Conservation (phyloP, 2,329 filamentous ascomycete genomes). For the Hymenoscyphus fructigenus region DNA sequence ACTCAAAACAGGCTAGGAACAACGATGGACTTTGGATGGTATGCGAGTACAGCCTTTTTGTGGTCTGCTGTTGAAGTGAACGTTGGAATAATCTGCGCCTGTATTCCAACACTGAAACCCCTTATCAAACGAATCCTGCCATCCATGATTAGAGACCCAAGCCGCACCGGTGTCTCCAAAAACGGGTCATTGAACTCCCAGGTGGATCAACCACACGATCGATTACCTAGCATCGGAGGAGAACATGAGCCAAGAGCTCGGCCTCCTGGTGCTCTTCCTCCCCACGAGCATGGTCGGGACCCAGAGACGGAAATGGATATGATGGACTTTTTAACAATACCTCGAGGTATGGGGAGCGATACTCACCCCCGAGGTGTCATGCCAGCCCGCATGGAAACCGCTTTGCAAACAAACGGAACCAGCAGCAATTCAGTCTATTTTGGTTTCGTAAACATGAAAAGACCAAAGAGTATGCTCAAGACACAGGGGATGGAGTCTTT, state of each 20-base stretch:
- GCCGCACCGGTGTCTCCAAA: constrained; percentile 17
- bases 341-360: constrained; percentile 12
- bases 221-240: constrained; percentile 5
- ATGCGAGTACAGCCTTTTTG: constrained; percentile 83
- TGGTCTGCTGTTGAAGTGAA: constrained; percentile 96
- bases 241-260: constrained; percentile 9
- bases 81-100: constrained; percentile 84
- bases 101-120: constrained; percentile 87
- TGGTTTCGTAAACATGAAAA: constrained; percentile 71
- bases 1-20: constrained; percentile 42
- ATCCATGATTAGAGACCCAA: constrained; percentile 30
- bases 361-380: constrained; percentile 9
- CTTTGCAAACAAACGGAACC: constrained; percentile 16
- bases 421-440: constrained; percentile 58
- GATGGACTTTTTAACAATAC: constrained; percentile 33
- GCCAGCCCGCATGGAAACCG: constrained; percentile 11
- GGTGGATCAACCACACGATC: constrained; percentile 5
- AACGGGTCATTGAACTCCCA: constrained; percentile 23
- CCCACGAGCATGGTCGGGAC: constrained; percentile 16
- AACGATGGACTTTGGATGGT: constrained; percentile 61
- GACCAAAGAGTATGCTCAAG: constrained; percentile 69
- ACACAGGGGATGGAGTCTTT: constrained; percentile 63
- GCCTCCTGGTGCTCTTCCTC: constrained; percentile 13
- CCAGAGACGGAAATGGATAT: constrained; percentile 27
- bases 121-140: constrained; percentile 56